These are phyloP conservation scores for Agaricales sp. DNA, from an alignment of 1,284 basidiomycete genomes.

Conservation along the genomic window DNA sequence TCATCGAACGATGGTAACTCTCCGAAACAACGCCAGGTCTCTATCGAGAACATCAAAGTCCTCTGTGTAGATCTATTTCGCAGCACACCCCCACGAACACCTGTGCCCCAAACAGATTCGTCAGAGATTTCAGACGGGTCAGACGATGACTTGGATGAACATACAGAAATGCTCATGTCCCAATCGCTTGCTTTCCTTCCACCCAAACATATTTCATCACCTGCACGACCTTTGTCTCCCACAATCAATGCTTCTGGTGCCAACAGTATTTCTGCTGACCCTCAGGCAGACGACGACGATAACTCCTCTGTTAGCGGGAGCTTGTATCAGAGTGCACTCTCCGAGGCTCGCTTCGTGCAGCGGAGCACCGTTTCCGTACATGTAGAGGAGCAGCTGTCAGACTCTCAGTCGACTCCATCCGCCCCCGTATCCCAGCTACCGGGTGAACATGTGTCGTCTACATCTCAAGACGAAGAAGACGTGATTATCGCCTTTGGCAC, in stretches of 20 bases:
- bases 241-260: background rate
- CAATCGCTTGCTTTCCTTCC: conserved; percentile 60
- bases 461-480: background rate
- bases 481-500: background rate
- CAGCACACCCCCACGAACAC: conserved; percentile 12
- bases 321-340: conserved; percentile 70
- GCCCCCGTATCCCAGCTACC: background rate
- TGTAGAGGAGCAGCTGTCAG: background rate
- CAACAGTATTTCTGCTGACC: background rate
- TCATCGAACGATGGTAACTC: conserved; percentile 9
- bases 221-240: background rate
- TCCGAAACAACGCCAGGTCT: background rate
- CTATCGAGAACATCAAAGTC: background rate
- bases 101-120: conserved; percentile 26
- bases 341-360: conserved; percentile 20
- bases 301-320: conserved; percentile 32
- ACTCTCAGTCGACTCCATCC: conserved; percentile 6
- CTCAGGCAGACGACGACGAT: background rate
- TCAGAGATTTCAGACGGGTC: conserved; percentile 19
- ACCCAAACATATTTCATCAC: conserved; percentile 26
- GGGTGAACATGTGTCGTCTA: background rate
- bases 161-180: conserved; percentile 57
- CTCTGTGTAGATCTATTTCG: conserved; percentile 8
- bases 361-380: conserved; percentile 3
- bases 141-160: conserved; percentile 47